Evolutionary conservation across 75 land plant genomes (phyloP).

Genomic region (Selaginella moellendorffii): DNA sequence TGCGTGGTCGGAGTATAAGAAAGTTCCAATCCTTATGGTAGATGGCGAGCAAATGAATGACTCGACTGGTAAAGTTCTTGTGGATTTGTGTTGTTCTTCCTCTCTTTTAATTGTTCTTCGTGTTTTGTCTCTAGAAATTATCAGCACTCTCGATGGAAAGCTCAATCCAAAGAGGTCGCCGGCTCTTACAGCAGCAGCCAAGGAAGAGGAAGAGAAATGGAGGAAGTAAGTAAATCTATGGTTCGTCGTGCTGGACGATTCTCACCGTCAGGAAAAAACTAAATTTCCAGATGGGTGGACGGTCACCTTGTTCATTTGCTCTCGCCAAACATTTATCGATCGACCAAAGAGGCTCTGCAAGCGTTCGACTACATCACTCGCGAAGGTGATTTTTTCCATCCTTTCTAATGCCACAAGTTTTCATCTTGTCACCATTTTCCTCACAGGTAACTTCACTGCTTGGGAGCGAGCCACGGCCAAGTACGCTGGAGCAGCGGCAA

Average conservation of each 20-base stretch:
- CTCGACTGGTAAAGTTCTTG: slow-evolving; percentile 70
- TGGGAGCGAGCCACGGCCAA: slow-evolving; percentile 69
- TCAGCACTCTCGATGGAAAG: slow-evolving; percentile 35
- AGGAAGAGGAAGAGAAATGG: slow-evolving; percentile 71
- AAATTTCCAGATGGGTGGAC: slow-evolving; percentile 99
- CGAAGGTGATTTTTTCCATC: slow-evolving; percentile 42
- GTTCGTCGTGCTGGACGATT: not conserved
- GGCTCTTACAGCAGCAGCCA: slow-evolving; percentile 11
- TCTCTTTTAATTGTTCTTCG: too few species aligned
- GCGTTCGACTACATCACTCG: slow-evolving; percentile 91
- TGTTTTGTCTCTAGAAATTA: slow-evolving; percentile 45
- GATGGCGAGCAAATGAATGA: slow-evolving; percentile 89
- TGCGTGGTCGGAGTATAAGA: slow-evolving; percentile 98
- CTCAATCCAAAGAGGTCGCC: slow-evolving; percentile 27
- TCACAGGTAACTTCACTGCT: slow-evolving; percentile 76
- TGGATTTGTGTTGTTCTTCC: too few species aligned
- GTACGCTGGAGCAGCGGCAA: slow-evolving; percentile 87
- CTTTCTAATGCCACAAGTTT: not conserved
- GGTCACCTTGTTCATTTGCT: slow-evolving; percentile 87
- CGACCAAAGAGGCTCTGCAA: slow-evolving; percentile 70
- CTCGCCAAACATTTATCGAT: slow-evolving; percentile 93
- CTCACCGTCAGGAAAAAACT: too few species aligned
- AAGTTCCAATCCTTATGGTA: slow-evolving; percentile 79
- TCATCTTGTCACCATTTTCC: not conserved
- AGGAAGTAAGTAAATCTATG: slow-evolving; percentile 42